phyloP scores from a whole-genome alignment of 2,329 filamentous ascomycete species.

The Neocatenulostroma microsporum region DNA sequence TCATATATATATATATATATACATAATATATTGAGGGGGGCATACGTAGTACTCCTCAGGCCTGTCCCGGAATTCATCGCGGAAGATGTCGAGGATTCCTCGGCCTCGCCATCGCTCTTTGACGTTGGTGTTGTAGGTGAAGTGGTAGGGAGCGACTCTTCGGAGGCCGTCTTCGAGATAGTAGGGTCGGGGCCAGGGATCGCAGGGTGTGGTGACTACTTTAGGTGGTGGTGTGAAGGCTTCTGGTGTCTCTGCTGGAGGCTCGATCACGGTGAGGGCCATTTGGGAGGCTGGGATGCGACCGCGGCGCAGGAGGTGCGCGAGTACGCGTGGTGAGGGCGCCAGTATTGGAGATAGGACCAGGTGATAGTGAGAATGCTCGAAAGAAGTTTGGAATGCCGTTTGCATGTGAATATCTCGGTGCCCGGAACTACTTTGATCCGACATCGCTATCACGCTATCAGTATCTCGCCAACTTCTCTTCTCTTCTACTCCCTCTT shows the following conservation, averaged over 20 bases:
- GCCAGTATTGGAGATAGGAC: too few relatives aligned
- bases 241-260: constrained; percentile 25
- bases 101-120: constrained; percentile 88
- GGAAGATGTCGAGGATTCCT: constrained; percentile 76
- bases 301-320: constrained; percentile 45
- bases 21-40: too few relatives aligned
- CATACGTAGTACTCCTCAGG: constrained; percentile 75
- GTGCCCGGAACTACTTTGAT: too few relatives aligned
- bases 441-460: too few relatives aligned
- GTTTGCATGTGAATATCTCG: too few relatives aligned
- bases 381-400: too few relatives aligned
- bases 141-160: constrained; percentile 79
- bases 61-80: constrained; percentile 84
- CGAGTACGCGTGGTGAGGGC: constrained; percentile 46
- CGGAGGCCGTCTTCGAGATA: constrained; percentile 75
- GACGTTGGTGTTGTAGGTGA: constrained; percentile 88
- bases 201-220: constrained; percentile 47
- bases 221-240: constrained; percentile 39
- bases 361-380: too few relatives aligned
- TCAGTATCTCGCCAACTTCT: too few relatives aligned
- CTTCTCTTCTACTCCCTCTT: too few relatives aligned
- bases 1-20: not conserved
- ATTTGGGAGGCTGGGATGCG: constrained; percentile 19
- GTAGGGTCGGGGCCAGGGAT: constrained; percentile 64
- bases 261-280: constrained; percentile 23